Evolutionary conservation across 2,329 filamentous ascomycete genomes (phyloP).

Genomic region (Paecilomyces sp.): DNA sequence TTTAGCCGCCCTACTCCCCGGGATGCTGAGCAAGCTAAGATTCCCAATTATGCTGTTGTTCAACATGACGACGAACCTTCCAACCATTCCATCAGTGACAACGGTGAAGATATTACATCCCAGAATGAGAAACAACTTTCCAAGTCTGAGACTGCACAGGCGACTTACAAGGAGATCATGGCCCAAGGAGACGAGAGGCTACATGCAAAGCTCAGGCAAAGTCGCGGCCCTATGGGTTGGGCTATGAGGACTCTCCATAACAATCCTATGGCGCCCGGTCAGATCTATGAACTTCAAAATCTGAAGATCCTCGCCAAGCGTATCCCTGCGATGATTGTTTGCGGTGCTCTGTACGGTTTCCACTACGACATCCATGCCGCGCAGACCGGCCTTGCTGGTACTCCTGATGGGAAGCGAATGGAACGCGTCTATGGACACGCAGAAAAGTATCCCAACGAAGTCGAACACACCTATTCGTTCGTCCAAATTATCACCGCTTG

Average conservation of each 20-base stretch:
- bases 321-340: constrained; percentile 60
- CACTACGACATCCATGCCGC: constrained; percentile 78
- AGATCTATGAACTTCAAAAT: constrained; percentile 69
- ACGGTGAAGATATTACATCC: constrained; percentile 15
- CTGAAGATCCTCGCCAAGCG: constrained; percentile 57
- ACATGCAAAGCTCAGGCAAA: constrained; percentile 57
- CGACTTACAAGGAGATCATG: constrained; percentile 57
- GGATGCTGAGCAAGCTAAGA: constrained; percentile 47
- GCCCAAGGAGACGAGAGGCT: constrained; percentile 50
- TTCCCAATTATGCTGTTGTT: constrained; percentile 72
- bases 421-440: constrained; percentile 58
- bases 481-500: constrained; percentile 48
- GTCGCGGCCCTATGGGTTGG: constrained; percentile 67
- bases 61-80: constrained; percentile 54
- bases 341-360: constrained; percentile 62
- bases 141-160: constrained; percentile 43
- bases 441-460: constrained; percentile 61
- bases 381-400: constrained; percentile 62
- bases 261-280: constrained; percentile 64
- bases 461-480: constrained; percentile 55
- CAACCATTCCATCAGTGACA: constrained; percentile 21
- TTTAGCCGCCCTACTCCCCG: constrained; percentile 52
- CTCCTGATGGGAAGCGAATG: constrained; percentile 63
- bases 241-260: constrained; percentile 70
- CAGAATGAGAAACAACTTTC: constrained; percentile 33